Evolutionary conservation across 2,329 filamentous ascomycete genomes (phyloP).

Genomic region (Ophiostoma sp.): DNA sequence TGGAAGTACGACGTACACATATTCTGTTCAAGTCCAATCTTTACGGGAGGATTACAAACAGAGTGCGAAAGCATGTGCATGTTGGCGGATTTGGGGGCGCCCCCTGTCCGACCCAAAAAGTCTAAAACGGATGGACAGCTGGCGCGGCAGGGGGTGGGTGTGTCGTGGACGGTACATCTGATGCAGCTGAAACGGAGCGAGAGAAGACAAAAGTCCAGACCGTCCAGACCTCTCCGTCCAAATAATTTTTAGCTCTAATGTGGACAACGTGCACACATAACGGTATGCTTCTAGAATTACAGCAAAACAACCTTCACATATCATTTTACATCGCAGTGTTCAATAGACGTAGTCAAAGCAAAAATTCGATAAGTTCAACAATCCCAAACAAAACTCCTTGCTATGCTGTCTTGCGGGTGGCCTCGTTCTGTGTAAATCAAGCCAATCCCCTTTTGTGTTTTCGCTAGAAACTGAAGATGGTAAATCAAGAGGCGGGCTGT

Average conservation of each 20-base stretch:
- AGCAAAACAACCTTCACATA: not conserved
- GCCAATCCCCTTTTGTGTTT: not conserved
- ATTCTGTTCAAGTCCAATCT: not conserved
- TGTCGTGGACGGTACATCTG: not conserved
- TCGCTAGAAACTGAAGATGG: not conserved
- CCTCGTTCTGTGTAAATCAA: slow-evolving; percentile 3
- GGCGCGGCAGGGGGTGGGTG: not conserved
- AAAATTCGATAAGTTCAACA: not conserved
- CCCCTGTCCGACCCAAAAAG: not conserved
- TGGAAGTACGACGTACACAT: not conserved
- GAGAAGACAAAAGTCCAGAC: not conserved
- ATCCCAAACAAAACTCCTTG: not conserved
- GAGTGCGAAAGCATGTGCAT: not conserved
- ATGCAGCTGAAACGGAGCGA: not conserved
- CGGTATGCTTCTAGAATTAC: not conserved
- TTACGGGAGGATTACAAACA: not conserved
- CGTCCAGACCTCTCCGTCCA: not conserved
- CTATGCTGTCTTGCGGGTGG: slow-evolving; percentile 8
- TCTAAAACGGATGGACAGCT: slow-evolving; percentile 4
- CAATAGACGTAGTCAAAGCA: not conserved
- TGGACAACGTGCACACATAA: not conserved
- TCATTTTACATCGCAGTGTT: not conserved
- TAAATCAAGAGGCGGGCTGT: not conserved
- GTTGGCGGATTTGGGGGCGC: not conserved
- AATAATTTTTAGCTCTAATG: not conserved